A percentile compares a stretch with the other conserved stretches of the same genome.
phyloP scores from a whole-genome alignment of 306 rosid species.

The Vachellia pachyceras region DNA sequence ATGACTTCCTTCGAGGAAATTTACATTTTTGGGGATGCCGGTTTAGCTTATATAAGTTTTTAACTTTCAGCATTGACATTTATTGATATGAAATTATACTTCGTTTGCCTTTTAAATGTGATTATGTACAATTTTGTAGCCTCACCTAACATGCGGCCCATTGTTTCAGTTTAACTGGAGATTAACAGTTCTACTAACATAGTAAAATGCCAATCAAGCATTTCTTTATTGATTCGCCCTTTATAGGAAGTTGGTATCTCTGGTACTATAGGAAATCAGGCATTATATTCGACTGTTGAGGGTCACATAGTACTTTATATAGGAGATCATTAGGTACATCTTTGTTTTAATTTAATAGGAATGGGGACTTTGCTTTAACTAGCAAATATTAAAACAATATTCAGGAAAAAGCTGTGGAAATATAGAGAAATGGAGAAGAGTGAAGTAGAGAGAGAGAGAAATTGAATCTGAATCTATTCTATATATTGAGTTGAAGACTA shows the following conservation, averaged over 20 bases:
- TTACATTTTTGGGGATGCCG: neutral
- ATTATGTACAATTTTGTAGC: neutral
- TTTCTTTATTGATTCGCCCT: neutral
- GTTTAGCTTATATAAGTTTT: neutral
- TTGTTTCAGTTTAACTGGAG: neutral
- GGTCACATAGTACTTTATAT: neutral
- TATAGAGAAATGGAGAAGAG: too few species aligned
- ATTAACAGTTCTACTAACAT: too few species aligned
- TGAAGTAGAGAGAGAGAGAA: too few species aligned
- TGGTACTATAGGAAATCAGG: neutral
- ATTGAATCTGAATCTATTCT: too few species aligned
- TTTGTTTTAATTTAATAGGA: neutral
- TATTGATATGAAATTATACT: neutral
- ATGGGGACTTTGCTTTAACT: neutral
- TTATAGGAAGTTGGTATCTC: neutral
- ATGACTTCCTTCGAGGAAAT: neutral
- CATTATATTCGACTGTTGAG: neutral
- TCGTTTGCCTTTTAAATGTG: neutral
- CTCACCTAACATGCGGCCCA: neutral
- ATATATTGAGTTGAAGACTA: too few species aligned
- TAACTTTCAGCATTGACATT: neutral
- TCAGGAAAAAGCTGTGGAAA: neutral
- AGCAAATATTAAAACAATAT: neutral
- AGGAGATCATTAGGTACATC: neutral
- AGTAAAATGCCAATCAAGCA: conserved; percentile 3